Conservation (phyloP, 2,329 filamentous ascomycete species). For the Aspergillus melleus region DNA sequence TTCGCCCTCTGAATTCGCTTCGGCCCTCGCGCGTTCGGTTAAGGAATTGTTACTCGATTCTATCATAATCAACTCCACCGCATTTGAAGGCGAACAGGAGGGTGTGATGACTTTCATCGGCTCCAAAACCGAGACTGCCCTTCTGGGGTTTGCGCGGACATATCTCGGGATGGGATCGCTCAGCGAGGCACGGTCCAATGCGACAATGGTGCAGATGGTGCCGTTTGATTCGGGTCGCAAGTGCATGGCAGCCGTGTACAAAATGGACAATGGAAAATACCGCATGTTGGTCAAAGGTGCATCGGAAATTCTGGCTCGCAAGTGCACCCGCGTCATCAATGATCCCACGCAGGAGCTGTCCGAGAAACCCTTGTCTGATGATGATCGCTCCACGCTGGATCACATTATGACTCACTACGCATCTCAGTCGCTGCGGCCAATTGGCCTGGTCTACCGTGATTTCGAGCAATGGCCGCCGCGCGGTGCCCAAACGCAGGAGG, state of each 20-base stretch:
- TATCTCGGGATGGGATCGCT: conserved; percentile 65
- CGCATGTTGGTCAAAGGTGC: conserved; percentile 58
- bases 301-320: conserved; percentile 50
- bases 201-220: conserved; percentile 54
- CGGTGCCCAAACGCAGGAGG: conserved; percentile 56
- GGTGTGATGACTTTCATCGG: conserved; percentile 65
- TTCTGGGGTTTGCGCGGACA: conserved; percentile 68
- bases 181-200: conserved; percentile 62
- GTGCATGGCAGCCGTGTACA: conserved; percentile 67
- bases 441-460: conserved; percentile 79
- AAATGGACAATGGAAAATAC: conserved; percentile 55
- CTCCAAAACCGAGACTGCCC: conserved; percentile 75
- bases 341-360: conserved; percentile 61
- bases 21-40: conserved; percentile 52
- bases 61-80: conserved; percentile 67
- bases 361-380: conserved; percentile 53
- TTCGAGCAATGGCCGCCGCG: conserved; percentile 82
- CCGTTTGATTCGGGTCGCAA: conserved; percentile 67
- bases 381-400: conserved; percentile 61
- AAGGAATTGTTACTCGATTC: conserved; percentile 62
- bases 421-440: conserved; percentile 76
- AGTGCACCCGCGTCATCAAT: conserved; percentile 54
- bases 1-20: conserved; percentile 55
- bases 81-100: conserved; percentile 65
- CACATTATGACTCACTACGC: conserved; percentile 76